phyloP scores from a whole-genome alignment of 257 asterid species.

The Nicotiana undulata region DNA sequence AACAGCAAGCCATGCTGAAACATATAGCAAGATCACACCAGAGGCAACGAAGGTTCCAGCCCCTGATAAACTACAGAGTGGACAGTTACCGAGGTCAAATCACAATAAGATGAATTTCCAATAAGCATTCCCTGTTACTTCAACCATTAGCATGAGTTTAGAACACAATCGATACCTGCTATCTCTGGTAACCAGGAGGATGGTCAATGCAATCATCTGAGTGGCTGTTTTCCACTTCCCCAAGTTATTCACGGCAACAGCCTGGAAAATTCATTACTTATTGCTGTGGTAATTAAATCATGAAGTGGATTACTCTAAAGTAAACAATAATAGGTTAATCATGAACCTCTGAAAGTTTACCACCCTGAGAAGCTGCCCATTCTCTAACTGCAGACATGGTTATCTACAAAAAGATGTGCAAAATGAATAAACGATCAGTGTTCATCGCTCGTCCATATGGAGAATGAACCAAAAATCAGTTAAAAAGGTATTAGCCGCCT shows the following conservation, averaged over 20 bases:
- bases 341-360: slow-evolving; percentile 74
- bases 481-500: neutral
- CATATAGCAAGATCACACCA: slow-evolving; percentile 63
- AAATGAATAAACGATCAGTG: neutral
- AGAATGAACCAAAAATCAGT: neutral
- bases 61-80: slow-evolving; percentile 43
- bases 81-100: neutral
- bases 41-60: slow-evolving; percentile 40
- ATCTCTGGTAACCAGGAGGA: slow-evolving; percentile 80
- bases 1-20: slow-evolving; percentile 79
- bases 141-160: neutral
- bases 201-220: slow-evolving; percentile 84
- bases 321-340: neutral
- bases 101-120: neutral
- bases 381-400: slow-evolving; percentile 99
- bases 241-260: slow-evolving; percentile 86
- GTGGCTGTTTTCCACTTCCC: slow-evolving; percentile 99
- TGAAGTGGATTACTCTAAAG: neutral
- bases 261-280: slow-evolving; percentile 38
- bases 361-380: slow-evolving; percentile 98
- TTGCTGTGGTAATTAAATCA: neutral
- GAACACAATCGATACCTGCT: slow-evolving; percentile 43
- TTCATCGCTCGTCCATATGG: neutral
- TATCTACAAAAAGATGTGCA: slow-evolving; percentile 42
- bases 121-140: no score